phyloP scores from a whole-genome alignment of 148 eudicot genomes.

The Camellia sinensis region DNA sequence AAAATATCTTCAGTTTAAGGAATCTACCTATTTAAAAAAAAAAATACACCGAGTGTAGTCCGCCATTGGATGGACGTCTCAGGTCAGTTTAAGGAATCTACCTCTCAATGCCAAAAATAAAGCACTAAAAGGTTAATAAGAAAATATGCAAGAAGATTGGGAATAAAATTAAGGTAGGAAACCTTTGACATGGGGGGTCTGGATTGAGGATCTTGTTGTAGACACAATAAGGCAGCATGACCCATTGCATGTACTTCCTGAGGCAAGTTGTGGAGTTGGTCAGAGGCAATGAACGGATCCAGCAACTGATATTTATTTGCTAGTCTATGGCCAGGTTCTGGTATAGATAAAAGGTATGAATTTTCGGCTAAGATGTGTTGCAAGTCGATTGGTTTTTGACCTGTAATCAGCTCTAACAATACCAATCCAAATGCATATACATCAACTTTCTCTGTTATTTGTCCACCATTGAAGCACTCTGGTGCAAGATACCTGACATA shows the following conservation, averaged over 20 bases:
- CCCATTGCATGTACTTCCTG: constrained; percentile 65
- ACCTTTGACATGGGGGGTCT: constrained; percentile 97
- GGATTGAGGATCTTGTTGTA: constrained; percentile 72
- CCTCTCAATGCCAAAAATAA: not conserved
- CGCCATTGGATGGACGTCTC: not conserved
- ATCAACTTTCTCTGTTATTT: constrained; percentile 77
- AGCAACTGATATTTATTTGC: constrained; percentile 32
- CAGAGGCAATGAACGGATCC: constrained; percentile 37
- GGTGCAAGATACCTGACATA: constrained; percentile 75
- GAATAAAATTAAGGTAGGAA: not conserved
- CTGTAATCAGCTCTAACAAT: constrained; percentile 72
- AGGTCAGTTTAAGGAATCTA: not conserved
- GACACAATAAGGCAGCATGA: constrained; percentile 78
- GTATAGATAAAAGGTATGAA: constrained; percentile 38
- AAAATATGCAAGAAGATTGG: not conserved
- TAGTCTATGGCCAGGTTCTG: constrained; percentile 29
- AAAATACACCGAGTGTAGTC: not conserved
- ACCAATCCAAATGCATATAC: constrained; percentile 83
- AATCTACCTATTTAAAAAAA: not conserved
- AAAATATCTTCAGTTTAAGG: not conserved
- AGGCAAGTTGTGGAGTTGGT: constrained; percentile 47
- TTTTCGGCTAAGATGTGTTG: constrained; percentile 43
- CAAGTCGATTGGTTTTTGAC: constrained; percentile 52
- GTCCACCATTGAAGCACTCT: constrained; percentile 60
- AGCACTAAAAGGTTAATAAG: not conserved